Percentiles rank a stretch among this genome's conserved stretches.
Evolutionary conservation across 2,329 filamentous ascomycete species (phyloP).

Genomic region (Byssoonygena ceratinophila): DNA sequence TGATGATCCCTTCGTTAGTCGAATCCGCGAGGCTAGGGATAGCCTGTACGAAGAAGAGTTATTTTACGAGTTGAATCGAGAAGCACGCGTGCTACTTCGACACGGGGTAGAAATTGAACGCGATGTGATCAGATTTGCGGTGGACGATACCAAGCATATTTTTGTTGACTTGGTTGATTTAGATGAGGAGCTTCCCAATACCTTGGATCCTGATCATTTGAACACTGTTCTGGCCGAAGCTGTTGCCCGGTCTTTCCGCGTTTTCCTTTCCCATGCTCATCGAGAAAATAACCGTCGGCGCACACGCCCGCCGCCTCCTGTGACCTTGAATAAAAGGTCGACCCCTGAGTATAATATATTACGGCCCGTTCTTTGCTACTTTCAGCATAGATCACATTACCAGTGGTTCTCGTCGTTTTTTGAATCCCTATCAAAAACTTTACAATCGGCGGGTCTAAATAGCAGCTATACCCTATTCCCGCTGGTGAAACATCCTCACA

Average conservation of each 20-base stretch:
- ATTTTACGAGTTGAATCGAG: conserved; percentile 78
- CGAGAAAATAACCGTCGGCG: conserved; percentile 59
- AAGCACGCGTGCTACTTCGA: conserved; percentile 61
- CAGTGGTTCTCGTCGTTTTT: conserved; percentile 29
- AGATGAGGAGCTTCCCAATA: conserved; percentile 19
- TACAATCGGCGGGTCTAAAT: conserved; percentile 27
- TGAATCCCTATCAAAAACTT: conserved; percentile 23
- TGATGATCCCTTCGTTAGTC: conserved; percentile 25
- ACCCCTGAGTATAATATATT: conserved; percentile 48
- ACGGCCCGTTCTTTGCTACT: conserved; percentile 46
- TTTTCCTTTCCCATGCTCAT: conserved; percentile 71
- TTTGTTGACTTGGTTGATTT: conserved; percentile 57
- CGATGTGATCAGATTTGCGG: conserved; percentile 46
- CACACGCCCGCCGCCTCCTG: conserved; percentile 51
- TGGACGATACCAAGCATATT: conserved; percentile 47
- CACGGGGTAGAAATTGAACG: conserved; percentile 58
- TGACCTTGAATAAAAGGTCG: conserved; percentile 42
- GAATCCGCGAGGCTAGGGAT: conserved; percentile 37
- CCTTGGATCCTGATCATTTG: conserved; percentile 17
- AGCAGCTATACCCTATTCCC: conserved; percentile 22
- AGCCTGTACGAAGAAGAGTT: conserved; percentile 58
- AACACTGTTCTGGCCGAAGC: conserved; percentile 49
- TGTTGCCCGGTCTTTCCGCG: conserved; percentile 56
- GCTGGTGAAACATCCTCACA: not conserved
- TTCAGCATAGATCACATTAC: conserved; percentile 40